Base-by-base conservation (phyloP, 108 stramenopile genomes). In the Bacterosira constricta region DNA sequence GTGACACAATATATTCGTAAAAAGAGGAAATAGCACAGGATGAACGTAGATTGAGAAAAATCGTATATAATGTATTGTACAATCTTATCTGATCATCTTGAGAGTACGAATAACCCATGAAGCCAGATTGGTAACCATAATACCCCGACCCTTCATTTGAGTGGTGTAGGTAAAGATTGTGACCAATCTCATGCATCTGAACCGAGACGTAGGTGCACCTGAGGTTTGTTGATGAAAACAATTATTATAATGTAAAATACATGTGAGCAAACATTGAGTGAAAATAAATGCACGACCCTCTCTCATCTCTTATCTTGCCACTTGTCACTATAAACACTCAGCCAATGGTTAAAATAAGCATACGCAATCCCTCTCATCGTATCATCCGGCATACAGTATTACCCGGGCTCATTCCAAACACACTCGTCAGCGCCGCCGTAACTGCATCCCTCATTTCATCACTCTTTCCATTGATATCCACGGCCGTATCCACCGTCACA, bases 221-320 rank as follows among this genome's bases (percentile, higher is more conserved):
- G n/a, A n/a, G n/a, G n/a, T n/a, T n/a, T 51, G 12, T 18, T 20
- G 18, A 6, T 50, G 12, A 20, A 15, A 50, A 17, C 47, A 50
- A 50, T n/a, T n/a, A n/a, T n/a, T n/a, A n/a, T n/a, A n/a, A n/a
- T n/a, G n/a, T n/a, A n/a, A n/a, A n/a, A n/a, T n/a, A n/a, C n/a
- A n/a, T n/a, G n/a, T n/a, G n/a, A n/a, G n/a, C n/a, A n/a, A n/a
- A n/a, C n/a, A n/a, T n/a, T n/a, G n/a, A n/a, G n/a, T n/a, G 17
- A 50, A 50, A 15, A 17, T 17, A 50, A 49, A 11, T 49, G 7
- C 59, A 13, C 46, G 26, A 11, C 56, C 59, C 77, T 46, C 81
- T 31, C 70, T 87, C 86, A 38, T 84, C 84, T 50, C 52, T 76
- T 71, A 30, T 17, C 39, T 54, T 83, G 84, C 81, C 77, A 77